Base-by-base conservation (phyloP, 208 protist genomes). In the Trypanosomatidae sp. region DNA sequence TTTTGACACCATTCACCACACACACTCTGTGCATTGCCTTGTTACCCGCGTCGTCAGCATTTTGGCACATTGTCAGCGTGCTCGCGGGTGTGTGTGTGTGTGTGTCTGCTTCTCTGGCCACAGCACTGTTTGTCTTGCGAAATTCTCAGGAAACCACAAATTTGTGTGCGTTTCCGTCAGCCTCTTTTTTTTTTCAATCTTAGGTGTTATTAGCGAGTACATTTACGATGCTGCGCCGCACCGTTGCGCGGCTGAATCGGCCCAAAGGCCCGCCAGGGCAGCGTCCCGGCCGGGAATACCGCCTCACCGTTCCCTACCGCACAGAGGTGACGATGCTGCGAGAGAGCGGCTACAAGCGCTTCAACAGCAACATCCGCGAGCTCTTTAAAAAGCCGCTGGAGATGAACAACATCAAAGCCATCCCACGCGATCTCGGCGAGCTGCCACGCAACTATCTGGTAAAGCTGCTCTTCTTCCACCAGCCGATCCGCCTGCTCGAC, bases 321-420 rank as follows among this genome's bases (percentile, higher is more conserved):
- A 93, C 80, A 46, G 90, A 96, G 70, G 87, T 94, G 33, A 86
- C 92, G 22, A 96, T 96, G 92, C 64, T 96, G 17, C 79, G 87
- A 19, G 60, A 87, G 73, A 74, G 74, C 2, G 77, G 78, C 66
- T 66, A 80, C 36, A 81, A 76, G 30, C 69, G 60, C 5, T 94
- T 95, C 60, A 96, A 96, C 77, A 81, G 76, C 60, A 95, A 97
- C 64, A 94, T 95, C 36, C 90, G 92, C 58, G 89, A 97, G 80
- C 90, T 93, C 36, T 97, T 93, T 80, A 97, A 95, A 77, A 87
- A 87, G 72, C 90, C 90, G 17, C 65, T 92, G 41, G 69, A 81
- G 68, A 64, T 80, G 71, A 97, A 92, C 64, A 94, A 95, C 76
- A 89, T 95, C 71, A 95, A 91, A 77, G 91, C 90, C 44, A 86